Evolutionary conservation across 1,139 yeast genomes (phyloP).

Genomic region (Nadsonia commutata): DNA sequence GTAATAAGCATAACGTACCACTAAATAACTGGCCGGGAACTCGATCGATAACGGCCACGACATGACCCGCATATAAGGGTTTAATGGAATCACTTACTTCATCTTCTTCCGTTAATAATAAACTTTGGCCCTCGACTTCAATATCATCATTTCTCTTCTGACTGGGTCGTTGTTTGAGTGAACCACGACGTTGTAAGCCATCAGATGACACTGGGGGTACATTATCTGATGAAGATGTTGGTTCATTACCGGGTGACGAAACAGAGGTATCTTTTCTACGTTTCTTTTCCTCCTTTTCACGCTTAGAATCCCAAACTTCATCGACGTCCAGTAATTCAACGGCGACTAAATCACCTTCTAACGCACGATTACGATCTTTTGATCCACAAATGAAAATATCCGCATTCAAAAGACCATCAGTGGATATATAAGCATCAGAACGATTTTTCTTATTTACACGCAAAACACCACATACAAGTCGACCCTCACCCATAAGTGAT

Average conservation of each 20-base stretch:
- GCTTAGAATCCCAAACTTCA: constrained; percentile 94
- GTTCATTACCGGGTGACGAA: constrained; percentile 21
- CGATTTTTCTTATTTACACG: constrained; percentile 92
- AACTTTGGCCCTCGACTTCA: constrained; percentile 94
- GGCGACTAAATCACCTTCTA: constrained; percentile 94
- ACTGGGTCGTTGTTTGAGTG: constrained; percentile 91
- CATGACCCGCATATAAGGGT: constrained; percentile 95
- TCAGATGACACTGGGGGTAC: constrained; percentile 13
- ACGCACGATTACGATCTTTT: constrained; percentile 94
- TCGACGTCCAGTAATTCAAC: constrained; percentile 87
- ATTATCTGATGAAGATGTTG: constrained; percentile 11
- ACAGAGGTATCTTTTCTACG: constrained; percentile 57
- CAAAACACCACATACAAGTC: constrained; percentile 79
- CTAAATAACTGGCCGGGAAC: constrained; percentile 87
- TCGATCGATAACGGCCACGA: constrained; percentile 93
- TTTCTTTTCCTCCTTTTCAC: constrained; percentile 94
- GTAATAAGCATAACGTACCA: constrained; percentile 80
- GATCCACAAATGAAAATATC: constrained; percentile 97
- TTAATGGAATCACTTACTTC: constrained; percentile 85
- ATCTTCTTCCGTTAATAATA: constrained; percentile 84
- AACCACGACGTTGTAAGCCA: constrained; percentile 67
- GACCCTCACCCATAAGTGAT: constrained; percentile 75
- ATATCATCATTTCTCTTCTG: constrained; percentile 97
- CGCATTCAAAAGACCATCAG: constrained; percentile 89
- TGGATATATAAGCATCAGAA: constrained; percentile 93